Base-by-base conservation (phyloP, 2,329 filamentous ascomycete genomes). In the Keithomyces neogunnii region DNA sequence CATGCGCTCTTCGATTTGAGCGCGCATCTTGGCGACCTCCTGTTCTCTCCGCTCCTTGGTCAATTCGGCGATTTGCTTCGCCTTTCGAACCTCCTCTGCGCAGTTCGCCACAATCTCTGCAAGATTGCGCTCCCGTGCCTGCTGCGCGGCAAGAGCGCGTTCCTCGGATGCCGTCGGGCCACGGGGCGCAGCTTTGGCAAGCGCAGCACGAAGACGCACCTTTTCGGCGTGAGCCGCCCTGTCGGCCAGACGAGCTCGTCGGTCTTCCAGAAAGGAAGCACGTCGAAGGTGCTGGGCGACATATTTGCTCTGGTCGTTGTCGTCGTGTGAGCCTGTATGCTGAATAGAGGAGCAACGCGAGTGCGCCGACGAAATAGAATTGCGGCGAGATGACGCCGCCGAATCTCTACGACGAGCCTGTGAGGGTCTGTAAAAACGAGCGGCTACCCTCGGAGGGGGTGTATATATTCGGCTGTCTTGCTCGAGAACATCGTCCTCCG, bases 191-290 rank as follows among this genome's bases (percentile, higher is more conserved):
- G 86, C 82, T 68, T 89, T 90, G 53, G 82, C 86, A 52, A 87
- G 67, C 8, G 87, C 87, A 43, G 88, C 88, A 36, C 87, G 79
- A 54, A 89, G 69, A 48, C 88, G 84, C 13, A 93, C 88, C 65
- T 91, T 89, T 67, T 93, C 88, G 28, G 86, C 88, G 66, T 93
- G 88, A 6, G 86, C 86, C 31, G 88, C 88, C 51, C 88, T 77
- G 66, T 91, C 88, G 50, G 88, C 88, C 19, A 93, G 76, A 26
- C 88, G 80, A 11, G 88, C 87, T 64, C 88, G 89, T 55, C 88
- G 84, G 58, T 86, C 85, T 66, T 91, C 88, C 55, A 92, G 79
- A 53, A 92, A 91, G 13, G 86, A 89, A 47, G 86, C 84, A 49
- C 88, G 83, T 43, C 88, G 87, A 51, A 90, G 75, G 63, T 90